Base-by-base conservation (phyloP, 164 flowering plant species). In the Berberis vulgaris region DNA sequence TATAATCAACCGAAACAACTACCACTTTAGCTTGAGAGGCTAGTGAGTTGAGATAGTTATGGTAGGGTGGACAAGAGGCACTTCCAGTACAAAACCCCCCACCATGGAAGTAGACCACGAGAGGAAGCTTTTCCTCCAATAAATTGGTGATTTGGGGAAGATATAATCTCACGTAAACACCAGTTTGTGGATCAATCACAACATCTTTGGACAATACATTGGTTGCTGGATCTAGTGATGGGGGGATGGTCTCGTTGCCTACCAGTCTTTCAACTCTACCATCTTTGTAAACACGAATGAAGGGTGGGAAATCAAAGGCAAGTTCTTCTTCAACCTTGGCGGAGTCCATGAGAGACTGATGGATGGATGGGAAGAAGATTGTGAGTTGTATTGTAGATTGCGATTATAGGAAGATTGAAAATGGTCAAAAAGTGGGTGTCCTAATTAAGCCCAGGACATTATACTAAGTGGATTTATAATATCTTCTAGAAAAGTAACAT, bases 61-160 rank as follows among this genome's bases (percentile, higher is more conserved):
- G 72, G 63, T 71, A 72, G n/a, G 9, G 7, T 26, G 67, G 55
- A 39, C 59, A 54, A 69, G 60, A 72, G 7, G 80, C 54, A 0
- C 67, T 57, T 4, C 57, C 62, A 44, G 63, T 43, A 60, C 65
- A 70, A 67, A 78, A 78, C 42, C 59, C 76, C 0, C 81, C 73
- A 5, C 77, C 81, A 60, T 75, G 81, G 57, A 70, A 70, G 72
- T 75, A 75, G 57, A 75, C 67, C 12, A 74, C 66, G n/a, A 78
- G 59, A 1, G 81, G 77, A 55, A 78, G 66, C 38, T 70, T 75
- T 26, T 26, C 26, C 13, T 47, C 61, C n/a, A 2, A 2, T 61
- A 45, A 13, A 0, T 26, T 49, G 41, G 65, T 60, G 69, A 59
- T 40, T 2, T 59, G 63, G 6, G 77, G 77, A 57, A 67, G 68